Evolutionary conservation across 1,284 basidiomycete species (phyloP).

Genomic region (Ganoderma sinense): DNA sequence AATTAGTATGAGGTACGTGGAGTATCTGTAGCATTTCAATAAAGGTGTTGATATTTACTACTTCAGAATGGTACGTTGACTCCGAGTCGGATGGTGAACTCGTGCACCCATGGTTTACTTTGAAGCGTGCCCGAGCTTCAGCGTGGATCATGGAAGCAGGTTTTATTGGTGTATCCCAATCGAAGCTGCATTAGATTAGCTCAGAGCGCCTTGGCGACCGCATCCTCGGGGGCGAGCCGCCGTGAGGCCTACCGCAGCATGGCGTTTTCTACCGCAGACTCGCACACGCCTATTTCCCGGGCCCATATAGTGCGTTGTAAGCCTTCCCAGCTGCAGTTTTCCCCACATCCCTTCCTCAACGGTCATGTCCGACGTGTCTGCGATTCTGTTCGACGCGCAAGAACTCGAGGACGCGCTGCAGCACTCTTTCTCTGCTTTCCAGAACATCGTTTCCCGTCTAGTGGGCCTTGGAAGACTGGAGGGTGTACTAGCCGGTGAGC

Average conservation of each 20-base stretch:
- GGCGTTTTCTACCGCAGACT: neutral
- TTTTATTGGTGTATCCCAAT: too few relatives aligned
- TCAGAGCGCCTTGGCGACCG: too few relatives aligned
- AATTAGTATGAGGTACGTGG: too few relatives aligned
- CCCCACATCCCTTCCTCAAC: neutral
- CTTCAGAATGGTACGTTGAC: too few relatives aligned
- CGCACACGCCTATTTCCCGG: neutral
- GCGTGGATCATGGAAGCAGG: neutral
- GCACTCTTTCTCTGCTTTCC: neutral
- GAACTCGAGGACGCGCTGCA: neutral
- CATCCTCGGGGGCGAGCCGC: neutral
- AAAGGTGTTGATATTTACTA: too few relatives aligned
- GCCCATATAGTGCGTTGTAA: too few relatives aligned
- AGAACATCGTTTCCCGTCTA: neutral
- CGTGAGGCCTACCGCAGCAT: slow-evolving; percentile 9
- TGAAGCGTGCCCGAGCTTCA: neutral
- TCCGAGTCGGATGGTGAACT: neutral
- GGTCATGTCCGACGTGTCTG: neutral
- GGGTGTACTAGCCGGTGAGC: neutral
- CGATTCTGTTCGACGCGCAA: neutral
- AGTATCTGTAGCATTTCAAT: too few relatives aligned
- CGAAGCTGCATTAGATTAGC: too few relatives aligned
- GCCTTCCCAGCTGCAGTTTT: neutral
- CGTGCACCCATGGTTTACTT: neutral
- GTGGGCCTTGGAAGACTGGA: neutral